Evolutionary conservation across 495 filamentous ascomycete genomes (phyloP).

Genomic region (Penicillium angulare): DNA sequence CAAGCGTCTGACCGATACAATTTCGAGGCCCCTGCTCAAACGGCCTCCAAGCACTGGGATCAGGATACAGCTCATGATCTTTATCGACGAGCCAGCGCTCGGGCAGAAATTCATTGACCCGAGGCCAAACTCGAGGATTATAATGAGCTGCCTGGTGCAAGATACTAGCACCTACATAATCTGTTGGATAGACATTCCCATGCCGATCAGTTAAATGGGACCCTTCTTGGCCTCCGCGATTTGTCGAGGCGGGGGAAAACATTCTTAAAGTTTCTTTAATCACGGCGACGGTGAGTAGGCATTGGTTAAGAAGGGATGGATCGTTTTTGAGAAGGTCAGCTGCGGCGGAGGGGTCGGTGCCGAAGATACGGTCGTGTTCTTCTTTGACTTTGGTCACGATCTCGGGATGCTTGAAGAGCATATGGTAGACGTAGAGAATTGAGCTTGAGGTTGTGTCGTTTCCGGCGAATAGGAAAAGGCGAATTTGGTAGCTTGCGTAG

Average conservation of each 20-base stretch:
- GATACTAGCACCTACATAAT: slow-evolving; percentile 20
- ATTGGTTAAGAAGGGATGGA: slow-evolving; percentile 37
- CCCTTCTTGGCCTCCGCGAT: not conserved
- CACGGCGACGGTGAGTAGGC: slow-evolving; percentile 45
- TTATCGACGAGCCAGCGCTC: slow-evolving; percentile 19
- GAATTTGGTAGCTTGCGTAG: not conserved
- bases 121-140: not conserved
- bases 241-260: slow-evolving; percentile 27
- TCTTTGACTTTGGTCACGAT: slow-evolving; percentile 33
- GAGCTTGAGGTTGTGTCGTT: slow-evolving; percentile 30
- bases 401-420: slow-evolving; percentile 44
- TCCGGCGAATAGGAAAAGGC: not conserved
- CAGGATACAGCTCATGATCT: slow-evolving; percentile 21
- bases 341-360: slow-evolving; percentile 20
- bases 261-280: slow-evolving; percentile 51
- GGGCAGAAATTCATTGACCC: slow-evolving; percentile 21
- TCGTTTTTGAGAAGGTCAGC: slow-evolving; percentile 21
- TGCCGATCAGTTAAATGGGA: not conserved
- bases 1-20: slow-evolving; percentile 56
- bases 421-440: slow-evolving; percentile 36
- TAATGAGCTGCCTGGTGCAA: not conserved
- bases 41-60: slow-evolving; percentile 43
- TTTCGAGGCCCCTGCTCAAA: slow-evolving; percentile 52
- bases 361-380: slow-evolving; percentile 46
- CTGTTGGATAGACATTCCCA: not conserved